These are phyloP conservation scores for Ophidiomyces ophidiicola DNA, from an alignment of 2,329 filamentous ascomycete species.

Conservation along the genomic window DNA sequence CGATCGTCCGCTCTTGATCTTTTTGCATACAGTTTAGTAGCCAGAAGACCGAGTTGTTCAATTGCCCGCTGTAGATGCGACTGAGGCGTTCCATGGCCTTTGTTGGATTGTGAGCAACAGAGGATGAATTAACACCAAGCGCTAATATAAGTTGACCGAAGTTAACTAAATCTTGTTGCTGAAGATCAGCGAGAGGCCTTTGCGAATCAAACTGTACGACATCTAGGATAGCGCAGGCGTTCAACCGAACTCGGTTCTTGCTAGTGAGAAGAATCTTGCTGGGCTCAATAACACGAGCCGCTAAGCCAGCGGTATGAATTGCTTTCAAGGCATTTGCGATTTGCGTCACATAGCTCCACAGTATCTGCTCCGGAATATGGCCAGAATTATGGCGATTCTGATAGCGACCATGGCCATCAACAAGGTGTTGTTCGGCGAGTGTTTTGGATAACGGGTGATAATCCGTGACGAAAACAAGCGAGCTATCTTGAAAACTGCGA, in stretches of 20 bases:
- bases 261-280: constrained; percentile 84
- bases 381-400: constrained; percentile 34
- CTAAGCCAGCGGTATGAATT: constrained; percentile 69
- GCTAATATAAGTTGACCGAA: constrained; percentile 77
- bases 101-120: constrained; percentile 50
- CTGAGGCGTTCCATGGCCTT: constrained; percentile 64
- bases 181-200: constrained; percentile 58
- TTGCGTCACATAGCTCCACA: constrained; percentile 91
- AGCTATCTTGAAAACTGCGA: constrained; percentile 84
- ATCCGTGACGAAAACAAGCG: constrained; percentile 83
- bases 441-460: constrained; percentile 89
- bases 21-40: constrained; percentile 56
- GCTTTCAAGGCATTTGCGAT: constrained; percentile 76
- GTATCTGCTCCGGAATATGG: constrained; percentile 55
- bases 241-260: constrained; percentile 78
- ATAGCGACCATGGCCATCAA: constrained; percentile 28
- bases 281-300: constrained; percentile 72
- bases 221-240: constrained; percentile 78
- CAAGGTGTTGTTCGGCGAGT: constrained; percentile 62
- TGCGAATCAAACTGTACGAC: constrained; percentile 70
- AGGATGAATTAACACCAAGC: constrained; percentile 57
- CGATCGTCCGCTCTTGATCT: constrained; percentile 56
- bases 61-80: constrained; percentile 61
- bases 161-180: constrained; percentile 74
- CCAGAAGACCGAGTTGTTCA: constrained; percentile 72